phyloP scores from a whole-genome alignment of 2,329 filamentous ascomycete genomes.

The Leptographium flavum region DNA sequence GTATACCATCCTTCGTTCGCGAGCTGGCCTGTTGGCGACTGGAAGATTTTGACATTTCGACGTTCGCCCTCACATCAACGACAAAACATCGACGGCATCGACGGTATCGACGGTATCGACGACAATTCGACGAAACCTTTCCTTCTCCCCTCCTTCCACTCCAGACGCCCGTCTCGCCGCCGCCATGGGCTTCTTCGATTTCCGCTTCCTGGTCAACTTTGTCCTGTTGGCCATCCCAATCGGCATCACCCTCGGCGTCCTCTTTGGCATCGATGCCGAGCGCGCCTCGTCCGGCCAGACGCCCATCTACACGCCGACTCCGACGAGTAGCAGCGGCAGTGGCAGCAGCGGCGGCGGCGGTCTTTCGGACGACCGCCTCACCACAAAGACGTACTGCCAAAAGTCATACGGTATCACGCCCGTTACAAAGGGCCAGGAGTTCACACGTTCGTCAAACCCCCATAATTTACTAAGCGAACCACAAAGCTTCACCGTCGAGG shows the following conservation, averaged over 20 bases:
- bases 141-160: neutral
- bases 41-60: too few relatives aligned
- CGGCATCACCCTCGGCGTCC: conserved; percentile 20
- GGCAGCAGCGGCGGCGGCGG: conserved; percentile 5
- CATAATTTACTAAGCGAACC: neutral
- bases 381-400: conserved; percentile 25
- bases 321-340: conserved; percentile 3
- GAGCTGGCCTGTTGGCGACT: too few relatives aligned
- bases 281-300: conserved; percentile 26
- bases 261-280: conserved; percentile 33
- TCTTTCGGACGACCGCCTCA: conserved; percentile 13
- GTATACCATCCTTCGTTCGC: too few relatives aligned
- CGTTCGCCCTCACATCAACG: too few relatives aligned
- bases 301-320: conserved; percentile 26
- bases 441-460: conserved; percentile 21
- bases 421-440: conserved; percentile 26
- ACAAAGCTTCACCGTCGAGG: neutral
- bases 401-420: conserved; percentile 30
- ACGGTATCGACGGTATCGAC: too few relatives aligned
- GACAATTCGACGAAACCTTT: neutral
- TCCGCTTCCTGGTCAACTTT: conserved; percentile 21
- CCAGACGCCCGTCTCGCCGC: neutral
- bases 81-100: too few relatives aligned
- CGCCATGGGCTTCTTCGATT: neutral
- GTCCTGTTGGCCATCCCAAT: conserved; percentile 31